Evolutionary conservation across 176 grass and related monocot genomes (phyloP), one percentile per base, ranked within the genome.

Genomic region (Tuctoria greenei): DNA sequence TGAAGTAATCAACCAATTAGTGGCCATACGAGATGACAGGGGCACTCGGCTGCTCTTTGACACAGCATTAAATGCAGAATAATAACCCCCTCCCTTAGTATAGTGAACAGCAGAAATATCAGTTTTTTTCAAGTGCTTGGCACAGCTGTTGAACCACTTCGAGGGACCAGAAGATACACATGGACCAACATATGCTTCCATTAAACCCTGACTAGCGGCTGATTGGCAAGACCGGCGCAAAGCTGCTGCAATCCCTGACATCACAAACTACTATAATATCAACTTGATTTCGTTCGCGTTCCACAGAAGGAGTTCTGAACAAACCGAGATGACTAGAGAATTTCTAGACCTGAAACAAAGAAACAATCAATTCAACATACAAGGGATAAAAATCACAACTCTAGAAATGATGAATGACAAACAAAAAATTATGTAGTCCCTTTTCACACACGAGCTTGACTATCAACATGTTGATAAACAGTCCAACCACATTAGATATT

Each of bases 131-230:
- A 39, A 56, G 70, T 54, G 70, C 76, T 64, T 83, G 46, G 71
- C 57, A 64, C 65, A 75, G 55, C 57, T 75, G 46, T 39, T 75
- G 21, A 88, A 88, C 71, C 45, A 79, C 38, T 64, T 50, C 28
- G 23, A 69, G 23, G 63, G 68, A 64, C 23, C 73, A 83, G 76
- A 80, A 80, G 57, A 74, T 56, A 59, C 31, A 58, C 38, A 79
- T 12, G 64, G 20, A 12, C 75, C 71, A 80, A 75, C 46, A 62
- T 61, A 83, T 40, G 57, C 44, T 69, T 74, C 80, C 86, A 88
- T 74, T 58, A 79, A 44, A 74, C 24, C 74, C 64, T 79, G 67
- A 79, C 58, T 49, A 79, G 39, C 27, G 13, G 68, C 34, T 36
- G 67, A 54, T 51, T 4, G 64, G 74, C 45, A 79, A 10, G 76